Evolutionary conservation across 345 rosid genomes (phyloP).

Genomic region (Punica granatum): DNA sequence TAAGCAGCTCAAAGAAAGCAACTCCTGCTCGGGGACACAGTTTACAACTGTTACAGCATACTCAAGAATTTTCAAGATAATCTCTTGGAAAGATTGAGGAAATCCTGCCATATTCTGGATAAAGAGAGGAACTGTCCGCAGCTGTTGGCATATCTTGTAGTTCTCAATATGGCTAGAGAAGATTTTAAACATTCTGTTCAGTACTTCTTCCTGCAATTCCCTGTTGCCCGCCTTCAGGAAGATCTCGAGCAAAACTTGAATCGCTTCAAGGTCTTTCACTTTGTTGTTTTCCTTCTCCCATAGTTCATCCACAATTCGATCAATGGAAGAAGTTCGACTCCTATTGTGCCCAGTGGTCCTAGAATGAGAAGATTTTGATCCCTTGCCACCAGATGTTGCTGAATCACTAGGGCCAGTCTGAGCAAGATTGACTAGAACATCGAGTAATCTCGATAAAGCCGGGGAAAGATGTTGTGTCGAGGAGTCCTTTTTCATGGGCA

Average conservation of each 20-base stretch:
- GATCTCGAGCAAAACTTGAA: constrained; percentile 95
- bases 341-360: constrained; percentile 52
- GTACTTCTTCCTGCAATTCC: constrained; percentile 92
- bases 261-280: constrained; percentile 99
- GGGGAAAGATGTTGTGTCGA: constrained; percentile 59
- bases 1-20: constrained; percentile 95
- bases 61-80: constrained; percentile 93
- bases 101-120: constrained; percentile 95
- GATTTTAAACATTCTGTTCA: constrained; percentile 94
- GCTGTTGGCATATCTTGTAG: constrained; percentile 80
- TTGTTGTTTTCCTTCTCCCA: constrained; percentile 77
- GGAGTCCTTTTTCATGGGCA: constrained; percentile 35
- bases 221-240: constrained; percentile 82
- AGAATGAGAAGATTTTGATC: constrained; percentile 40
- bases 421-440: constrained; percentile 84
- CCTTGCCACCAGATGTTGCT: constrained; percentile 33
- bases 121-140: constrained; percentile 93
- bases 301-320: constrained; percentile 53
- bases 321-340: constrained; percentile 57
- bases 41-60: constrained; percentile 98
- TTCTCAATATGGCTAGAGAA: constrained; percentile 97
- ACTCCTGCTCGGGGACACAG: constrained; percentile 98
- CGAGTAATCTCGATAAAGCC: constrained; percentile 81
- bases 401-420: constrained; percentile 80
- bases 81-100: constrained; percentile 86